Base-by-base conservation (phyloP, 2,329 filamentous ascomycete species). In the Verticillium isaacii region DNA sequence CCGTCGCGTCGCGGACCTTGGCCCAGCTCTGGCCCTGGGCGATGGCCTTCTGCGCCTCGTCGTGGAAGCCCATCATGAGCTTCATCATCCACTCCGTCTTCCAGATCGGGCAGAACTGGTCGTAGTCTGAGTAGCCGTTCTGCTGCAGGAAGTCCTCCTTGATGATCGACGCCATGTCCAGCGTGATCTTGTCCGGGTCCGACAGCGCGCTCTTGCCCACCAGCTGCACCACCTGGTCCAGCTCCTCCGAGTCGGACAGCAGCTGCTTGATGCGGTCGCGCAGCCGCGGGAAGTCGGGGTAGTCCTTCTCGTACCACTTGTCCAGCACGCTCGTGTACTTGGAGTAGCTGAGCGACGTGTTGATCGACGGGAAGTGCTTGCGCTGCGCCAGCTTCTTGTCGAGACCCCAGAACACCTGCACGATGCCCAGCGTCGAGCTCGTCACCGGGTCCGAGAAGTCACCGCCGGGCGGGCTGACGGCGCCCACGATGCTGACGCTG, bases 41-140 rank as follows among this genome's bases (percentile, higher is more conserved):
- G 73, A 99, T 86, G 7, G 92, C 93, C 86, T 97, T 98, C 77
- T 98, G 94, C 29, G 92, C 89, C 82, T 99, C 95, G 72, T 99
- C 96, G 75, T 97, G 92, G 86, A 94, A 99, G 62, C 89, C 91
- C 83, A 99, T 91, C 88, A 99, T 98, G 66, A 92, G 90, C 86
- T 96, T 97, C 95, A 99, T 99, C 95, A 99, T 98, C 89, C 95
- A 99, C 77, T 96, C 91, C 0, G 95, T 99, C 89, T 99, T 99
- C 95, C 95, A 99, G 72, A 99, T 86, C 58, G 95, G 95, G 74
- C 95, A 99, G 87, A 96, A 99, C 80, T 98, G 93, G 74, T 99
- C 95, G 75, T 99, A 98, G 78, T 98, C 92, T 68, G 91, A 95
- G 86, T 99, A 99, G 66, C 95, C 95, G 80, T 99, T 99, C 78